These are phyloP conservation scores for Tephrocybe sp. DNA, from an alignment of 768 basidiomycete genomes.

Conservation along the genomic window DNA sequence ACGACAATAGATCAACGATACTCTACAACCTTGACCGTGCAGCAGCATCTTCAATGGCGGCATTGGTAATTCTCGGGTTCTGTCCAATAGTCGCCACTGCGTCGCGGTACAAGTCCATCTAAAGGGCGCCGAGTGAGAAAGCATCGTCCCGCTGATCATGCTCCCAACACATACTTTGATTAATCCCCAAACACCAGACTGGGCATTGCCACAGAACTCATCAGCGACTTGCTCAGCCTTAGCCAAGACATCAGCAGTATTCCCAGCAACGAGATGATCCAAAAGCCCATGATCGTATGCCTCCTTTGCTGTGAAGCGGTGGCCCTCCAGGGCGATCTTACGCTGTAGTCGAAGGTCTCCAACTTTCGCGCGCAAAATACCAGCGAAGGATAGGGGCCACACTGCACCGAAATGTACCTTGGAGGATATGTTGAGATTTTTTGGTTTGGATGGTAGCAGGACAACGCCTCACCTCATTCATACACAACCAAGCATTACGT, in stretches of 20 bases:
- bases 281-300: slow-evolving; percentile 64
- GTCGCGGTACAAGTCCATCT: slow-evolving; percentile 58
- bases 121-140: background rate
- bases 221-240: slow-evolving; percentile 66
- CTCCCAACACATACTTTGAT: slow-evolving; percentile 57
- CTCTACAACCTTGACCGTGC: slow-evolving; percentile 45
- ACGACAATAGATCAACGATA: background rate
- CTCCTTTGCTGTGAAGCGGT: slow-evolving; percentile 74
- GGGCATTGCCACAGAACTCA: slow-evolving; percentile 46
- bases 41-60: slow-evolving; percentile 45
- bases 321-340: slow-evolving; percentile 76
- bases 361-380: slow-evolving; percentile 63
- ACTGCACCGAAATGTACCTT: slow-evolving; percentile 82
- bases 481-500: slow-evolving; percentile 81
- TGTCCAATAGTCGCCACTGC: slow-evolving; percentile 42
- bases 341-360: slow-evolving; percentile 56
- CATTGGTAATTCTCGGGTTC: slow-evolving; percentile 33
- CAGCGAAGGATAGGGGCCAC: slow-evolving; percentile 70
- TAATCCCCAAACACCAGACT: slow-evolving; percentile 65
- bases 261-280: slow-evolving; percentile 65
- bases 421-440: background rate
- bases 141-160: background rate
- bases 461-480: slow-evolving; percentile 73
- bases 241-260: slow-evolving; percentile 55
- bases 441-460: background rate